Evolutionary conservation across 2,329 filamentous ascomycete species (phyloP), one percentile per base, ranked within the genome.

Genomic region (Cordyceps farinosa): DNA sequence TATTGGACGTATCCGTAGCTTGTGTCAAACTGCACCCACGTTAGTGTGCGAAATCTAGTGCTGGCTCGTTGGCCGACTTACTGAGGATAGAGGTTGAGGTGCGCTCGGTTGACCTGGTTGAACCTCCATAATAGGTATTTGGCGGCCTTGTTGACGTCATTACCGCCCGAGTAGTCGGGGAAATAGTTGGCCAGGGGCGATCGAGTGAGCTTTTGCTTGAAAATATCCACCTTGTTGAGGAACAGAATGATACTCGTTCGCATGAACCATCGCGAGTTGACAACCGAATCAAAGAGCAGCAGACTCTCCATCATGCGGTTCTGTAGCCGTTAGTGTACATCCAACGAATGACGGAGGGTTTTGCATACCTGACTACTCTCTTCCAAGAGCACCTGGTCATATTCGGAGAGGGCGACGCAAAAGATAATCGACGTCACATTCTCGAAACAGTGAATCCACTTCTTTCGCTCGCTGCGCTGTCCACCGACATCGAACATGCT

Each of bases 381-480:
- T 78, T 99, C 95, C 47, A 99, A 82, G 61, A 99, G 81, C 5
- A 97, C 94, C 78, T 99, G 95, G 73, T 99, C 95, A 75, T 99
- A 99, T 78, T 99, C 95, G 80, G 93, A 98, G 70, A 99, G 80
- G 17, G 95, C 95, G 66, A 99, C 95, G 73, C 95, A 99, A 78
- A 99, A 99, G 69, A 99, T 99, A 76, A 99, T 99, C 4, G 95
- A 98, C 50, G 95, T 99, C 71, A 99, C 95, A 71, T 98, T 98
- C 77, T 99, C 95, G 76, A 99, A 99, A 80, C 95, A 99, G 79
- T 99, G 95, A 74, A 99, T 99, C 95, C 95, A 99, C 80, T 99
- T 99, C 82, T 99, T 99, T 66, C 95, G 87, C 78, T 99, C 95
- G 76, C 94, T 98, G 74, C 95, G 84, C 78, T 99, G 95, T 30